Percentiles rank a stretch among this genome's conserved stretches.
phyloP scores from a whole-genome alignment of 345 rosid species.

The Gossypium mustelinum region DNA sequence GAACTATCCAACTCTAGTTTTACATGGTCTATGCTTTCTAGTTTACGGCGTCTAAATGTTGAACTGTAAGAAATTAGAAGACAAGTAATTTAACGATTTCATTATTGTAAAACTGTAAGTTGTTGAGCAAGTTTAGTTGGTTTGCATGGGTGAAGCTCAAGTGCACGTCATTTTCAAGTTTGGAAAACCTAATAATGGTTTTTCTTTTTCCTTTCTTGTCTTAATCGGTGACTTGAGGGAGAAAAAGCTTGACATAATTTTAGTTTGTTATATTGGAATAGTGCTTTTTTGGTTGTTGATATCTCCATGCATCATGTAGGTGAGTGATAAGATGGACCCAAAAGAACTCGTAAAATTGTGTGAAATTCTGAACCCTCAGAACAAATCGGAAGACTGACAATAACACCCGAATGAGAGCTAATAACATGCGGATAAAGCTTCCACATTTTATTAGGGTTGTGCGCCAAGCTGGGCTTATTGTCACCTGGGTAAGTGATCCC shows the following conservation, averaged over 20 bases:
- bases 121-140: background rate
- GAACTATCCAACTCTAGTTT: background rate
- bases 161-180: background rate
- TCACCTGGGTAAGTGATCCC: conserved; percentile 72
- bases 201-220: background rate
- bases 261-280: conserved; percentile 4
- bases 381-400: conserved; percentile 54
- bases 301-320: conserved; percentile 26
- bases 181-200: background rate
- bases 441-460: conserved; percentile 57
- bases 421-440: conserved; percentile 58
- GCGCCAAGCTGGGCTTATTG: conserved; percentile 57
- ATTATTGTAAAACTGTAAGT: background rate
- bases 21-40: background rate
- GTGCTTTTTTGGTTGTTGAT: conserved; percentile 5
- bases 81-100: background rate
- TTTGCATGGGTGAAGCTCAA: background rate
- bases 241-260: background rate
- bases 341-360: conserved; percentile 48
- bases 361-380: conserved; percentile 56
- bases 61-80: background rate
- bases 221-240: background rate
- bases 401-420: conserved; percentile 65
- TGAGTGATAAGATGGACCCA: conserved; percentile 65
- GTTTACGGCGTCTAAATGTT: background rate